Conservation (phyloP, 2,329 filamentous ascomycete species). For the Diatrype stigma region DNA sequence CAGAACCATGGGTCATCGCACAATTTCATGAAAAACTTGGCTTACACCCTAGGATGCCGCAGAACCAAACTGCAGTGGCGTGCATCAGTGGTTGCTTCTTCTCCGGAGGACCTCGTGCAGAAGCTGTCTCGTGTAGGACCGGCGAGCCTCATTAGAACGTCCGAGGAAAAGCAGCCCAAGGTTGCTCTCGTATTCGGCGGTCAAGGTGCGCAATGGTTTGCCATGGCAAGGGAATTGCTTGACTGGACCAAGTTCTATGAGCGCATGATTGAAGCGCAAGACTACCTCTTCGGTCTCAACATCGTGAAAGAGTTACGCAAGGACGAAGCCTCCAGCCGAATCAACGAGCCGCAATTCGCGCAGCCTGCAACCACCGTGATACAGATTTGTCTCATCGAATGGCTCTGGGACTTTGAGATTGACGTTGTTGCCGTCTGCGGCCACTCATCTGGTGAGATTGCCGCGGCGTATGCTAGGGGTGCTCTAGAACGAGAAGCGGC, state of each 20-base stretch:
- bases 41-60: slow-evolving; percentile 43
- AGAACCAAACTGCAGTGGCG: slow-evolving; percentile 43
- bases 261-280: slow-evolving; percentile 21
- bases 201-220: slow-evolving; percentile 33
- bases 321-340: slow-evolving; percentile 16
- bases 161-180: slow-evolving; percentile 6
- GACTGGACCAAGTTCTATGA: slow-evolving; percentile 22
- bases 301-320: slow-evolving; percentile 32
- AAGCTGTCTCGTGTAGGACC: slow-evolving; percentile 11
- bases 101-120: slow-evolving; percentile 26
- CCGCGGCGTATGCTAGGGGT: slow-evolving; percentile 25
- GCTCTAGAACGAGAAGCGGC: slow-evolving; percentile 17
- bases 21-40: slow-evolving; percentile 34
- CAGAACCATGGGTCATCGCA: slow-evolving; percentile 6
- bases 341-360: slow-evolving; percentile 29
- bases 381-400: slow-evolving; percentile 27
- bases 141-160: slow-evolving; percentile 7
- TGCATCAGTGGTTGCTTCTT: slow-evolving; percentile 32
- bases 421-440: slow-evolving; percentile 23
- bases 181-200: slow-evolving; percentile 30
- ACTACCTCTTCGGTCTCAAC: slow-evolving; percentile 26
- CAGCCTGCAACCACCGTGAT: slow-evolving; percentile 28
- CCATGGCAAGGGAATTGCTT: slow-evolving; percentile 34
- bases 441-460: slow-evolving; percentile 34
- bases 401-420: slow-evolving; percentile 21